Base-by-base conservation (phyloP, 371 early-diverging fungal species). In the Syncephalastrum sp. region DNA sequence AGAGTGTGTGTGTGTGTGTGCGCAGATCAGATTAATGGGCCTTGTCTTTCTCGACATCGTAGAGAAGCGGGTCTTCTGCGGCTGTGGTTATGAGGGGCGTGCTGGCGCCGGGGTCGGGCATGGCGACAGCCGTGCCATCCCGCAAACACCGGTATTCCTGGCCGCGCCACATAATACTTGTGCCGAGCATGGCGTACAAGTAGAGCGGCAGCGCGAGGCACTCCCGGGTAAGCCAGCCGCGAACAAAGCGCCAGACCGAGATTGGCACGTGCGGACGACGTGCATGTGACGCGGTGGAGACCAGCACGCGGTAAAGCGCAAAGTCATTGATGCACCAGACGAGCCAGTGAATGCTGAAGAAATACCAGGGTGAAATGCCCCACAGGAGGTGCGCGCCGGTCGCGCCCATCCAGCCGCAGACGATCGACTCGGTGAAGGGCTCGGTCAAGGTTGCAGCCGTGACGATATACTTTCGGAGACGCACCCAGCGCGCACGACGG, bases 391-490 rank as follows among this genome's bases (percentile, higher is more conserved):
- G 47, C 47, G 66, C 87, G 38, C 69, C 89, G 56, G 75, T 85
- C 2, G 91, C 84, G 3, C 90, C 91, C 57, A 91, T 71, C 3
- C 85, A 25, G 7, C 92, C 93, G 69, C 87, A 83, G 15, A 94
- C 60, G 27, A 96, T 72, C 13, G 91, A 92, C 69, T 96, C 97
- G 5, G 94, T 91, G 29, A 95, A 81, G 4, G 98, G 97, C 64
- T 98, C 98, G 1, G 88, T 70, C 6, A 93, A 57, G 2, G 96
- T 97, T 1, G 94, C 95, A 12, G 80, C 79, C 0, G 90, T 82
- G 10, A 93, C 94, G 17, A 91, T 91, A 69, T 91, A 95, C 70
- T 94, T 96, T 48, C 98, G 85, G 44, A 94, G 83, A 29, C 97
- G 88, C 15, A 89, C 89, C 98, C 98, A 98, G 53, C 98, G 78